These are phyloP conservation scores for Solanum hybrid DNA, from an alignment of 305 asterid genomes.

Conservation along the genomic window DNA sequence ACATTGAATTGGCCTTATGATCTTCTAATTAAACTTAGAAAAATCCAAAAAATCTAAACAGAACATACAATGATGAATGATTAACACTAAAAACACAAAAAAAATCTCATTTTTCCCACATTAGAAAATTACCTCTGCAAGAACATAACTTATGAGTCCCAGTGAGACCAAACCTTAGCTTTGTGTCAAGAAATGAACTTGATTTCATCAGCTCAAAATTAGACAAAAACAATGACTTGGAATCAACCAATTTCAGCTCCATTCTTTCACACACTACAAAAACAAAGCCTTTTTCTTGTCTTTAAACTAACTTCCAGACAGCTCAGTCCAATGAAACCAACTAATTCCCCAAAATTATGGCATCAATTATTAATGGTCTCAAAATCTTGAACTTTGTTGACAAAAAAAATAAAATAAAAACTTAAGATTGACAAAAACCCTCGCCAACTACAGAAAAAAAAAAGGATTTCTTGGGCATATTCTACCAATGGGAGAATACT, in stretches of 20 bases:
- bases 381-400: neutral
- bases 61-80: neutral
- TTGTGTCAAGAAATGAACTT: conserved; percentile 24
- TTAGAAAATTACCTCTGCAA: conserved; percentile 36
- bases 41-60: neutral
- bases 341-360: neutral
- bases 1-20: neutral
- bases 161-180: conserved; percentile 7
- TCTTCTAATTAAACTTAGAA: neutral
- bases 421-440: neutral
- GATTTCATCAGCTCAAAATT: conserved; percentile 32
- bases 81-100: neutral
- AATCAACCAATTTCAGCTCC: conserved; percentile 19
- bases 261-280: conserved; percentile 8
- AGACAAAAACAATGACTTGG: conserved; percentile 24
- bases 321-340: neutral
- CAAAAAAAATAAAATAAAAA: neutral
- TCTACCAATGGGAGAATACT: conserved; percentile 27
- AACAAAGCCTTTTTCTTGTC: conserved; percentile 1
- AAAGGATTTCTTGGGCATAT: conserved; percentile 36
- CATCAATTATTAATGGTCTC: neutral
- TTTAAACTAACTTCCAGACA: neutral
- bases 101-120: neutral
- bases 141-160: conserved; percentile 21
- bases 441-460: conserved; percentile 20